Evolutionary conservation across 2,329 filamentous ascomycete genomes (phyloP).

Genomic region (Epichloe scottii): DNA sequence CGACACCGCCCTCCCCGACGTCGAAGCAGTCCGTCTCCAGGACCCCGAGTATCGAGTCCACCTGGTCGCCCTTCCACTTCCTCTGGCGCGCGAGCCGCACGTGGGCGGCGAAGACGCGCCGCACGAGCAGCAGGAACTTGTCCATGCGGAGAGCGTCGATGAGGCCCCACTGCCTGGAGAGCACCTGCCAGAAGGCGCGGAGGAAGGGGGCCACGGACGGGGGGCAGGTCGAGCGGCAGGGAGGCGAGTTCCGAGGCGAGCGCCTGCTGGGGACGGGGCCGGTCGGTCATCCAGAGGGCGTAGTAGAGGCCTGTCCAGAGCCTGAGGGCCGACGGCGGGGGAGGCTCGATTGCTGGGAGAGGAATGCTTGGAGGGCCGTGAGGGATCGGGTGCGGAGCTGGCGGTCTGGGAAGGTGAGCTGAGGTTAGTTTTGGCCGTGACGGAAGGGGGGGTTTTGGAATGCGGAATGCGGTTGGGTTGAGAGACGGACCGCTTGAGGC

Average conservation of each 20-base stretch:
- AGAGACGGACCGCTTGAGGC: constrained; percentile 63
- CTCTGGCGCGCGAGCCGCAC: constrained; percentile 36
- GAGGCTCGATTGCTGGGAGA: constrained; percentile 50
- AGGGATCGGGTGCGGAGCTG: constrained; percentile 67
- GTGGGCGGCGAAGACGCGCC: constrained; percentile 63
- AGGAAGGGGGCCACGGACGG: constrained; percentile 35
- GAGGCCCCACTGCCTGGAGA: constrained; percentile 58
- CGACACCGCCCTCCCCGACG: constrained; percentile 40
- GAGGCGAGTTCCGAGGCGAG: constrained; percentile 67
- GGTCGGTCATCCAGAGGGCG: constrained; percentile 88
- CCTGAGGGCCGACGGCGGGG: constrained; percentile 63
- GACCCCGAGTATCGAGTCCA: constrained; percentile 16
- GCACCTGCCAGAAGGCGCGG: constrained; percentile 58
- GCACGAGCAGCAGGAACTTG: constrained; percentile 80
- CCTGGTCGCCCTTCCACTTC: constrained; percentile 18
- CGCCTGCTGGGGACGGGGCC: constrained; percentile 72
- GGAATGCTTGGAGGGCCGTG: constrained; percentile 63
- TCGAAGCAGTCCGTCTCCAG: constrained; percentile 22
- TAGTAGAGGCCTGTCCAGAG: constrained; percentile 94
- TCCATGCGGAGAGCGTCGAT: constrained; percentile 73
- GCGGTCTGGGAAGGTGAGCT: constrained; percentile 46
- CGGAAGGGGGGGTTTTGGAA: no score
- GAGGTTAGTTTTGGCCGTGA: not conserved
- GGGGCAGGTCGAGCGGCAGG: constrained; percentile 45
- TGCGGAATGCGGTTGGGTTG: not conserved